Percentiles rank a stretch among this genome's conserved stretches.
Evolutionary conservation across 768 basidiomycete species (phyloP).

Genomic region (Suillus luteus): DNA sequence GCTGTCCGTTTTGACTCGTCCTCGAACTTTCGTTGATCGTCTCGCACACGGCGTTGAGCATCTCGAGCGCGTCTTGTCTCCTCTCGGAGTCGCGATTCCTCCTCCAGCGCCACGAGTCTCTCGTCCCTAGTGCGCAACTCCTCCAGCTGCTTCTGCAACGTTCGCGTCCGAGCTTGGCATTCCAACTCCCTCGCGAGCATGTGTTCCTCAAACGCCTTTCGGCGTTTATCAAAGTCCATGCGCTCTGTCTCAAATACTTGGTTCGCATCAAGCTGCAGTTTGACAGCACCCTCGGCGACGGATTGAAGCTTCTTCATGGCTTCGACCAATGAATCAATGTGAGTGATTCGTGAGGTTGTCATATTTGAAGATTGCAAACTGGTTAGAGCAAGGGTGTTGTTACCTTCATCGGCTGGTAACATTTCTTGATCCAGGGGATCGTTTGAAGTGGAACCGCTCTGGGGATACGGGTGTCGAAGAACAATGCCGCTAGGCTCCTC

Average conservation of each 20-base stretch:
- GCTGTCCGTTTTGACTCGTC: conserved; percentile 21
- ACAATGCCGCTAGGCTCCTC: background rate
- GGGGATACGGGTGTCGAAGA: conserved; percentile 17
- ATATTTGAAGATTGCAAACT: background rate
- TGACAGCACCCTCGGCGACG: conserved; percentile 12
- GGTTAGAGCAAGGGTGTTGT: background rate
- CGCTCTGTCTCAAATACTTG: conserved; percentile 15
- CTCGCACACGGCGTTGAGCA: conserved; percentile 26
- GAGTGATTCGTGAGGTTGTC: conserved; percentile 12
- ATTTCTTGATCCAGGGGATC: background rate
- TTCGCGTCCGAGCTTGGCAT: conserved; percentile 23
- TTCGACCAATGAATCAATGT: conserved; percentile 14
- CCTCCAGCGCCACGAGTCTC: conserved; percentile 23
- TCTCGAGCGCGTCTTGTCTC: conserved; percentile 22
- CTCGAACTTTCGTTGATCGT: conserved; percentile 25
- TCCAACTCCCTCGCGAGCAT: conserved; percentile 22
- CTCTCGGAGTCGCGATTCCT: conserved; percentile 29
- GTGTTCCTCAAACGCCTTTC: conserved; percentile 24
- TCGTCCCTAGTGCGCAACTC: conserved; percentile 24
- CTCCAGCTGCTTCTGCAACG: conserved; percentile 22
- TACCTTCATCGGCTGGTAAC: background rate
- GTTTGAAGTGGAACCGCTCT: conserved; percentile 7
- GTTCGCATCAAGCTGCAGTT: conserved; percentile 21
- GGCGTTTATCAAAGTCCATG: conserved; percentile 20
- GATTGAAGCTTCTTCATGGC: conserved; percentile 18